Evolutionary conservation across 306 rosid species (phyloP).

Genomic region (Quercus engelmannii): DNA sequence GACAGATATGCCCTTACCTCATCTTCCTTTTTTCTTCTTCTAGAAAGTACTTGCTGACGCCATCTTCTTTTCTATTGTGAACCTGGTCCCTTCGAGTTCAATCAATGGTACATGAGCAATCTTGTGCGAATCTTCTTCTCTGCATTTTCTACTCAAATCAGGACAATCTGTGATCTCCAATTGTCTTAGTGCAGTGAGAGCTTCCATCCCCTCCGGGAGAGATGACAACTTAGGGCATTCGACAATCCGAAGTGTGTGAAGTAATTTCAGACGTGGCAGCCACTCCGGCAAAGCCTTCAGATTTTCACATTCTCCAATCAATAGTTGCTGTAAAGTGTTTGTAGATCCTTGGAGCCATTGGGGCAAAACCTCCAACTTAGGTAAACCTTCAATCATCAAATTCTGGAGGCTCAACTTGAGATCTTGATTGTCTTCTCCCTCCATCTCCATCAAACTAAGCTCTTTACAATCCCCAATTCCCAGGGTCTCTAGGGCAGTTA

Average conservation of each 20-base stretch:
- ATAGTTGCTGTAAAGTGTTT: neutral
- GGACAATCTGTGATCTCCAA: neutral
- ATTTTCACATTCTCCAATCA: neutral
- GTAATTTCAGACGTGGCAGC: constrained; percentile 3
- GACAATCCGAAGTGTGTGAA: neutral
- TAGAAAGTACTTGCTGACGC: too few relatives aligned
- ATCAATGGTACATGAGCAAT: neutral
- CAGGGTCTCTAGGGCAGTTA: too few relatives aligned
- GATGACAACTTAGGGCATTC: constrained; percentile 5
- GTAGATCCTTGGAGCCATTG: constrained; percentile 24
- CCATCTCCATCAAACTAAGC: too few relatives aligned
- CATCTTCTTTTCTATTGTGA: too few relatives aligned
- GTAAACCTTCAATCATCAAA: rapidly evolving
- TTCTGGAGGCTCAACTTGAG: too few relatives aligned
- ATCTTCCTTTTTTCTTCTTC: too few relatives aligned
- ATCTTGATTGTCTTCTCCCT: too few relatives aligned
- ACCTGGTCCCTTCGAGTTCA: too few relatives aligned
- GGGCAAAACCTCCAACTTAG: too few relatives aligned
- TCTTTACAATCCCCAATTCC: rapidly evolving
- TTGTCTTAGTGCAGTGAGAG: neutral
- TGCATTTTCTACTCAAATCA: neutral
- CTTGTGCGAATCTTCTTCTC: neutral
- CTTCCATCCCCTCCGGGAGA: constrained; percentile 1
- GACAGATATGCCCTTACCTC: too few relatives aligned
- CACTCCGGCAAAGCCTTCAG: constrained; percentile 24